phyloP scores from a whole-genome alignment of 2,329 filamentous ascomycete genomes.

The Pseudogymnoascus sp. region DNA sequence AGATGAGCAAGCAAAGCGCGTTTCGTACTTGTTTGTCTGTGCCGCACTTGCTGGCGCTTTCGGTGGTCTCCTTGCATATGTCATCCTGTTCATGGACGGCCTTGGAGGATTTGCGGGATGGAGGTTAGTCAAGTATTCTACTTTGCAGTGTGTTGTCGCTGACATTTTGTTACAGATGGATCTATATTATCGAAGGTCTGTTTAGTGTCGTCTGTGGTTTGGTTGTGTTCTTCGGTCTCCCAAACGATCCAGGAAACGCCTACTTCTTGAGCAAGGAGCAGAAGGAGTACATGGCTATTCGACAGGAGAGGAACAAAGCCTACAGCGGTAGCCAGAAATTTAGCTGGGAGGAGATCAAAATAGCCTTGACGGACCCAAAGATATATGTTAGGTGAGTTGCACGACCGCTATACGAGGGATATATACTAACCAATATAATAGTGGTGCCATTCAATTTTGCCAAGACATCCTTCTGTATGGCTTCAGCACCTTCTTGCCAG shows the following conservation, averaged over 20 bases:
- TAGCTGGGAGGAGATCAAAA: constrained; percentile 39
- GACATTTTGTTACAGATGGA: neutral
- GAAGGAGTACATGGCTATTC: constrained; percentile 41
- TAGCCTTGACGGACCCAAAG: constrained; percentile 41
- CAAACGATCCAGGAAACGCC: constrained; percentile 37
- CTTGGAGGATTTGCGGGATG: constrained; percentile 1
- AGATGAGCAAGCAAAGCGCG: constrained; percentile 43
- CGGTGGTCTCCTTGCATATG: constrained; percentile 11
- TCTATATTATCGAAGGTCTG: constrained; percentile 41
- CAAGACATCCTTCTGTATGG: constrained; percentile 15
- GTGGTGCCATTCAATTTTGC: constrained; percentile 10
- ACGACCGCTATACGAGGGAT: neutral
- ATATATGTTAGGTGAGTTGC: neutral
- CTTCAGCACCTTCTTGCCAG: constrained; percentile 35
- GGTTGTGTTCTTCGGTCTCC: constrained; percentile 38
- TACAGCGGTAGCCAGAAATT: constrained; percentile 45
- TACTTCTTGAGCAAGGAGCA: constrained; percentile 40
- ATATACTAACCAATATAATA: neutral
- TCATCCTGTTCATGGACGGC: constrained; percentile 11
- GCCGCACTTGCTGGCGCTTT: constrained; percentile 7
- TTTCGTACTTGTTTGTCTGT: constrained; percentile 40
- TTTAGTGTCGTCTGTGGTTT: constrained; percentile 35
- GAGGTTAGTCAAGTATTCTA: neutral
- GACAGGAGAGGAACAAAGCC: constrained; percentile 35
- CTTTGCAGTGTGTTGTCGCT: neutral